phyloP scores from a whole-genome alignment of 129 eudicot species.

The Sambucus nigra region DNA sequence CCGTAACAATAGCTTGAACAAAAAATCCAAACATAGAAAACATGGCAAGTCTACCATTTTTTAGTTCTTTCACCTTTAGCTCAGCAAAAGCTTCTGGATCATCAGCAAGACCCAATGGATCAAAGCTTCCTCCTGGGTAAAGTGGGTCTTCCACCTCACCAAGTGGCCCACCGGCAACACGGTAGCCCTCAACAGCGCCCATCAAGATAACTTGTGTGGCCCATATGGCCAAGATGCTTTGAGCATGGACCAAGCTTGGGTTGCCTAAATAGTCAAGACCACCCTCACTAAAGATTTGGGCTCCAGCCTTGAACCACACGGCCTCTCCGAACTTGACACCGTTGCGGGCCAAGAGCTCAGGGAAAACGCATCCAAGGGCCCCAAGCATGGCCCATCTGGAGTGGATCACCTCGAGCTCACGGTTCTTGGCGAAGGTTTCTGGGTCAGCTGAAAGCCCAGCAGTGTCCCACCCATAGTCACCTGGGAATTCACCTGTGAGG shows the following conservation, averaged over 20 bases:
- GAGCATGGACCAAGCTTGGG: slow-evolving; percentile 20
- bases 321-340: slow-evolving; percentile 21
- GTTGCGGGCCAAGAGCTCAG: slow-evolving; percentile 12
- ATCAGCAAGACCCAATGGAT: slow-evolving; percentile 28
- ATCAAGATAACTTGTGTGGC: slow-evolving; percentile 16
- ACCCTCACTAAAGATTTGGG: slow-evolving; percentile 17
- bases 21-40: slow-evolving; percentile 32
- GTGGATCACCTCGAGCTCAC: slow-evolving; percentile 19
- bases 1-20: slow-evolving; percentile 26
- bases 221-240: slow-evolving; percentile 18
- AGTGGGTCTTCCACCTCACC: slow-evolving; percentile 24
- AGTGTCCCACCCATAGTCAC: slow-evolving; percentile 22
- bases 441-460: slow-evolving; percentile 20
- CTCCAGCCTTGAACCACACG: slow-evolving; percentile 21
- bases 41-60: slow-evolving; percentile 25
- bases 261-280: slow-evolving; percentile 20
- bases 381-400: slow-evolving; percentile 24
- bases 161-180: slow-evolving; percentile 24
- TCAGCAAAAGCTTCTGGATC: slow-evolving; percentile 29
- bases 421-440: slow-evolving; percentile 18
- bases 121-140: slow-evolving; percentile 28
- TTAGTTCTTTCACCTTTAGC: slow-evolving; percentile 27
- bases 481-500: slow-evolving; percentile 17
- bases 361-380: slow-evolving; percentile 16
- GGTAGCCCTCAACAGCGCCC: slow-evolving; percentile 22